Evolutionary conservation across 108 stramenopile genomes (phyloP).

Genomic region (Cyclotella distinguenda): DNA sequence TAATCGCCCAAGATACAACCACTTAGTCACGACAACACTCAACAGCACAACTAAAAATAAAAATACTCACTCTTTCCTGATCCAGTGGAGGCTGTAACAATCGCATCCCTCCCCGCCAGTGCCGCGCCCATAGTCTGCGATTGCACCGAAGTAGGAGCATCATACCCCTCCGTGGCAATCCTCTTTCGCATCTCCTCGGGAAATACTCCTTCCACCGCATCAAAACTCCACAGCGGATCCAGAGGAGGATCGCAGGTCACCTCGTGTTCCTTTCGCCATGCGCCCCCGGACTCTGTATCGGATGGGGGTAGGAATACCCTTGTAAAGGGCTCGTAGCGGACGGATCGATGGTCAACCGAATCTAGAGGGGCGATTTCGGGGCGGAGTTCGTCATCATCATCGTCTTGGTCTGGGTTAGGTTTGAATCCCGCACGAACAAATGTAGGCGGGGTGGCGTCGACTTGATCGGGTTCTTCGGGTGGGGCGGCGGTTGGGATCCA

Average conservation of each 20-base stretch:
- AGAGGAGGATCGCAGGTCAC: conserved; percentile 48
- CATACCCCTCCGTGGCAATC: conserved; percentile 47
- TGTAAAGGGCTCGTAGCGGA: conserved; percentile 34
- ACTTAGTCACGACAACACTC: background rate
- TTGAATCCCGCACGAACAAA: conserved; percentile 35
- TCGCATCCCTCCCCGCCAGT: conserved; percentile 62
- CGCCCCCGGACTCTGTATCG: conserved; percentile 9
- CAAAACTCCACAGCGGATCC: conserved; percentile 67
- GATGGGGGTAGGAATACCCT: conserved; percentile 26
- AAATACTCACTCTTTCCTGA: conserved; percentile 78
- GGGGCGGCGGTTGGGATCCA: conserved; percentile 45
- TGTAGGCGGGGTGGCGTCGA: conserved; percentile 17
- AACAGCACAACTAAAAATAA: background rate
- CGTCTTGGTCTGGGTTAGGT: background rate
- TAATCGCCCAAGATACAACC: background rate
- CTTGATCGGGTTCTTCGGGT: background rate
- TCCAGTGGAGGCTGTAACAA: conserved; percentile 84
- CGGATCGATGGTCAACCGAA: conserved; percentile 14
- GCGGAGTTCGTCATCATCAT: conserved; percentile 10
- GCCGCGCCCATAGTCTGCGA: conserved; percentile 71
- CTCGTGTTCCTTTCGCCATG: conserved; percentile 59
- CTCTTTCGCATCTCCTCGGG: conserved; percentile 41
- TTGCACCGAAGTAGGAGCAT: conserved; percentile 93
- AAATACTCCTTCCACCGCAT: conserved; percentile 36
- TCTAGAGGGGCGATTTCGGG: conserved; percentile 49